These are phyloP conservation scores for Misopates orontium DNA, from an alignment of 257 asterid genomes.

Conservation along the genomic window DNA sequence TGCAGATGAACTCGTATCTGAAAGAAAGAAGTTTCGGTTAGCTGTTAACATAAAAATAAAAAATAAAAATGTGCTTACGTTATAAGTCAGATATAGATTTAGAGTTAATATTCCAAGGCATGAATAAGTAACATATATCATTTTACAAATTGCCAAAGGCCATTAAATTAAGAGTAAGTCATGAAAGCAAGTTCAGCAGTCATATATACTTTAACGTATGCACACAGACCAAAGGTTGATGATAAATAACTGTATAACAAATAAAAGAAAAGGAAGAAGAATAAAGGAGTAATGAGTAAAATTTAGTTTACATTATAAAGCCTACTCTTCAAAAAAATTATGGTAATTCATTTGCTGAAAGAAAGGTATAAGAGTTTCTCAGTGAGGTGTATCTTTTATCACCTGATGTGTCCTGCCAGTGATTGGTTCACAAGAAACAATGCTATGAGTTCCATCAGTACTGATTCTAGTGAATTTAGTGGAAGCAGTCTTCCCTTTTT, in stretches of 20 bases:
- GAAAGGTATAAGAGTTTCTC: background rate
- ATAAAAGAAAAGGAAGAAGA: background rate
- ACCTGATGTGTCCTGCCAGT: constrained; percentile 99
- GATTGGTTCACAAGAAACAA: constrained; percentile 79
- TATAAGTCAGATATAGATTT: constrained; percentile 18
- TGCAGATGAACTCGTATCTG: constrained; percentile 97
- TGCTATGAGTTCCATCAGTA: constrained; percentile 80
- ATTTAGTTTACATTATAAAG: background rate
- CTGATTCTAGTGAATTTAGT: constrained; percentile 86
- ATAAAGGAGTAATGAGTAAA: background rate
- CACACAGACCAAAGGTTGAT: background rate
- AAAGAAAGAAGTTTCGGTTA: constrained; percentile 26
- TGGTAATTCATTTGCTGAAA: background rate
- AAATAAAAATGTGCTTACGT: background rate
- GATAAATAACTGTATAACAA: background rate
- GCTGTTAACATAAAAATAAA: constrained; percentile 2
- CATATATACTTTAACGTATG: background rate
- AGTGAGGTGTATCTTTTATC: background rate
- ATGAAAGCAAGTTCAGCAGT: constrained; percentile 13
- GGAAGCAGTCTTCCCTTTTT: constrained; percentile 81
- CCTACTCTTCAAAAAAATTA: constrained; percentile 4
- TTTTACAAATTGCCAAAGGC: background rate
- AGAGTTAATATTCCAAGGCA: constrained; percentile 5
- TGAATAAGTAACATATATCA: constrained; percentile 3
- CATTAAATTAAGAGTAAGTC: background rate